A percentile compares a stretch with the other conserved stretches of the same genome.
These are phyloP conservation scores for Acanthamoeba castellanii DNA, from an alignment of 208 protist genomes.

Conservation along the genomic window DNA sequence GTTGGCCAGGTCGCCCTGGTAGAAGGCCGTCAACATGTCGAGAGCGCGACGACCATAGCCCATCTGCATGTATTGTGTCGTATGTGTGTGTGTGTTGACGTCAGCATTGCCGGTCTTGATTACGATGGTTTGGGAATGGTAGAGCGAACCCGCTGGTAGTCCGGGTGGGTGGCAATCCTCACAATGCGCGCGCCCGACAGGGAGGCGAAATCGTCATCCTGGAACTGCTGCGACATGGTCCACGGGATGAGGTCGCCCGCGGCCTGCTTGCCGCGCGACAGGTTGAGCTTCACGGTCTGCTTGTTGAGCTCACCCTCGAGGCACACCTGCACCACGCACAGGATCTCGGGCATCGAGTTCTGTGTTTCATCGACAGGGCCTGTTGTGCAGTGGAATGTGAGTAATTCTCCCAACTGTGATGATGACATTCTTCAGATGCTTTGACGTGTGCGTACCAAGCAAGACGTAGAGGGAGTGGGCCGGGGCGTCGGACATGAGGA, in stretches of 20 bases:
- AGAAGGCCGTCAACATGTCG: constrained; percentile 95
- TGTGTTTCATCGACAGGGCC: constrained; percentile 81
- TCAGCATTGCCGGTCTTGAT: neutral
- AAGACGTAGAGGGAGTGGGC: constrained; percentile 99
- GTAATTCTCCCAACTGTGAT: neutral
- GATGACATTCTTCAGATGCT: too few species aligned
- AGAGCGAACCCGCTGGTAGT: constrained; percentile 89
- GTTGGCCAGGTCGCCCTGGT: constrained; percentile 92
- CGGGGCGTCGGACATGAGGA: constrained; percentile 99
- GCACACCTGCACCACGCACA: constrained; percentile 97
- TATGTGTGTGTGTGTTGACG: neutral
- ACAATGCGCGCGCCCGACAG: constrained; percentile 98
- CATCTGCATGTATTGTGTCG: constrained; percentile 86
- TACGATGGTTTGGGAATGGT: neutral
- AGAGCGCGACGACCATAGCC: constrained; percentile 98
- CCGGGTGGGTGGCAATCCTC: constrained; percentile 98
- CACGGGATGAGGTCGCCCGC: constrained; percentile 99
- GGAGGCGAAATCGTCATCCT: constrained; percentile 95
- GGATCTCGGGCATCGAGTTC: constrained; percentile 95
- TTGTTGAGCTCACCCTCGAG: constrained; percentile 97
- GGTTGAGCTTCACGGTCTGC: constrained; percentile 91
- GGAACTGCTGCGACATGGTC: constrained; percentile 97
- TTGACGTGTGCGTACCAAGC: constrained; percentile 87
- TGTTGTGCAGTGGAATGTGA: neutral
- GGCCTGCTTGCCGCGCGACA: constrained; percentile 94